Evolutionary conservation across 305 asterid species (phyloP).

Genomic region (Fraxinus xanthoxyloides): DNA sequence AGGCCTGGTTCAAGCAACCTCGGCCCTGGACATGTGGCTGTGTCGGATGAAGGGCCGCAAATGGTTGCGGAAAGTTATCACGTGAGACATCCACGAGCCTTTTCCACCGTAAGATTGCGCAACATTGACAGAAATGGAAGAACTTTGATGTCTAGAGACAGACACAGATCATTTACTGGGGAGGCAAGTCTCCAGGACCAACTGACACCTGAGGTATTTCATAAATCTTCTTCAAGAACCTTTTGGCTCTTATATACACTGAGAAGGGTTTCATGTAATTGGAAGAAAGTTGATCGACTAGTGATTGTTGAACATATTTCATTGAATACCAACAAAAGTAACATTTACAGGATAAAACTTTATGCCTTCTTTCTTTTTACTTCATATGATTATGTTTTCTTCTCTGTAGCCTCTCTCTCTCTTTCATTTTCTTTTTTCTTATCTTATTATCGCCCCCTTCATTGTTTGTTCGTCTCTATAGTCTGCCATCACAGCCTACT

Average conservation of each 20-base stretch:
- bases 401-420: background rate
- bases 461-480: background rate
- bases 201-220: slow-evolving; percentile 44
- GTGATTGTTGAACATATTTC: background rate
- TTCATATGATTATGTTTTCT: background rate
- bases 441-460: background rate
- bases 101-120: slow-evolving; percentile 41
- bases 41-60: slow-evolving; percentile 53
- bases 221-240: slow-evolving; percentile 5
- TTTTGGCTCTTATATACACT: background rate
- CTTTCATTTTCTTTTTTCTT: background rate
- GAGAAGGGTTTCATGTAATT: background rate
- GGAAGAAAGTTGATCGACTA: background rate
- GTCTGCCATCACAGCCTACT: background rate
- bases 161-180: slow-evolving; percentile 44
- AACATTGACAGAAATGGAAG: slow-evolving; percentile 48
- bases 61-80: slow-evolving; percentile 45
- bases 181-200: slow-evolving; percentile 46
- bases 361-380: background rate
- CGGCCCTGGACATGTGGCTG: slow-evolving; percentile 44
- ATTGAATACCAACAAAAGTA: background rate
- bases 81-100: slow-evolving; percentile 45
- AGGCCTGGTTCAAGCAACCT: slow-evolving; percentile 57
- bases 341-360: background rate
- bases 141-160: slow-evolving; percentile 32